Base-by-base conservation (phyloP, 177 flowering plant species). In the Vitis hybrid region DNA sequence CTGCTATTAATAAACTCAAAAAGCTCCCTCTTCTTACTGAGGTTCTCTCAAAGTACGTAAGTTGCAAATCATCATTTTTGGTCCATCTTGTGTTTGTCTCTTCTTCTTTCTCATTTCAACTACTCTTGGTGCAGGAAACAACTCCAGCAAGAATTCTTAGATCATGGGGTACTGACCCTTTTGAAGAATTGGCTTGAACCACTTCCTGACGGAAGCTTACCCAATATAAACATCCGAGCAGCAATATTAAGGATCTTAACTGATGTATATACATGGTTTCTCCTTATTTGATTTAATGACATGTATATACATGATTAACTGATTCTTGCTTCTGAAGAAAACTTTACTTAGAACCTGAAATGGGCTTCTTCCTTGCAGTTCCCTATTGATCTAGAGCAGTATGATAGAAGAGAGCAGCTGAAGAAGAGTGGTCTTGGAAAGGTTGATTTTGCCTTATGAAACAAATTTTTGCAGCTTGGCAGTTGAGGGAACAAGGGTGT, bases 361-460 rank as follows among this genome's bases (percentile, higher is more conserved):
- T 67, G 6, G 55, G 53, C 52, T 80, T 75, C 22, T 77, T 10
- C 67, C 56, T 4, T 86, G 74, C 85, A 95, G 99, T 91, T 87
- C 67, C 98, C 98, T 3, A 87, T 96, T 71, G 98, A 93, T 75
- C 74, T 96, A 20, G 99, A 96, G 64, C 97, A 90, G 75, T 83
- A 78, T 82, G 97, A 92, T 72, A 81, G 98, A 77, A 88, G 89
- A 71, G 97, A 96, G 33, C 97, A 89, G 63, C 79, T 96, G 66
- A 96, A 93, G 80, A 93, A 83, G 80, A 96, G 99, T 76, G 97
- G 98, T 33, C 93, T 96, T 73, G 99, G 99, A 62, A 96, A 90
- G 97, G 99, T 93, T 13, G 67, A 33, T 15, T 51, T 75, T 61
- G 51, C 2, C 14, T 57, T 62, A 18, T 68, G 26, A 29, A 49